Percentiles rank a stretch among this genome's conserved stretches.
These are phyloP conservation scores for Achlya hypogyna DNA, from an alignment of 352 stramenopile genomes.

Conservation along the genomic window DNA sequence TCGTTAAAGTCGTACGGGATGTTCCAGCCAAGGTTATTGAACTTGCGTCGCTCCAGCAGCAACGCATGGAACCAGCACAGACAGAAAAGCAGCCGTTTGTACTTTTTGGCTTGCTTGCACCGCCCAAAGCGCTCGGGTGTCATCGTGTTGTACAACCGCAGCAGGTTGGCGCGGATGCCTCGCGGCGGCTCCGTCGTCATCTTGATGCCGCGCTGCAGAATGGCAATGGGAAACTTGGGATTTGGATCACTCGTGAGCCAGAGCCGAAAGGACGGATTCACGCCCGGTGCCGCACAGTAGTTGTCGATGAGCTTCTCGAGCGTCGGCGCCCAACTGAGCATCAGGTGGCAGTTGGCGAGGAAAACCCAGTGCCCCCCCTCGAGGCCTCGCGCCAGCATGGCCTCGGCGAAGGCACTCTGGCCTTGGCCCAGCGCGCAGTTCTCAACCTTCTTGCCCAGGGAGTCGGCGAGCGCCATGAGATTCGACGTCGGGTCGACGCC, in stretches of 20 bases:
- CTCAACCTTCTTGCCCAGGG: constrained; percentile 77
- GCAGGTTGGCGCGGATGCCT: constrained; percentile 88
- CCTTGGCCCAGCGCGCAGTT: constrained; percentile 91
- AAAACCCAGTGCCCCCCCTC: constrained; percentile 91
- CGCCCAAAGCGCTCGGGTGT: constrained; percentile 77
- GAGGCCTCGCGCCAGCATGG: constrained; percentile 79
- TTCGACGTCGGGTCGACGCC: constrained; percentile 92
- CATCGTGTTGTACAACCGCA: constrained; percentile 92
- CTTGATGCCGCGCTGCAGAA: constrained; percentile 92
- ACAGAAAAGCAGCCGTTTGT: constrained; percentile 90
- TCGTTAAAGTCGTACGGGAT: constrained; percentile 98
- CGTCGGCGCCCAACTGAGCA: constrained; percentile 91
- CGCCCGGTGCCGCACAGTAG: constrained; percentile 48
- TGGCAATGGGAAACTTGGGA: constrained; percentile 92
- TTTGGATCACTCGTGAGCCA: constrained; percentile 91
- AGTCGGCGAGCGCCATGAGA: constrained; percentile 78
- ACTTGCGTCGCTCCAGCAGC: constrained; percentile 92
- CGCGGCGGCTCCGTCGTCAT: constrained; percentile 94
- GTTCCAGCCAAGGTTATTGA: constrained; percentile 95
- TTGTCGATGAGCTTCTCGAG: constrained; percentile 92
- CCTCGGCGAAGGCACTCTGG: constrained; percentile 86
- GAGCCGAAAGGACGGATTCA: constrained; percentile 87
- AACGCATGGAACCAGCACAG: constrained; percentile 95
- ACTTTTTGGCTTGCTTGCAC: constrained; percentile 81
- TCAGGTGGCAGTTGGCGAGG: constrained; percentile 94